Evolutionary conservation across 441 rosid species (phyloP).

Genomic region (Populus hybrid): DNA sequence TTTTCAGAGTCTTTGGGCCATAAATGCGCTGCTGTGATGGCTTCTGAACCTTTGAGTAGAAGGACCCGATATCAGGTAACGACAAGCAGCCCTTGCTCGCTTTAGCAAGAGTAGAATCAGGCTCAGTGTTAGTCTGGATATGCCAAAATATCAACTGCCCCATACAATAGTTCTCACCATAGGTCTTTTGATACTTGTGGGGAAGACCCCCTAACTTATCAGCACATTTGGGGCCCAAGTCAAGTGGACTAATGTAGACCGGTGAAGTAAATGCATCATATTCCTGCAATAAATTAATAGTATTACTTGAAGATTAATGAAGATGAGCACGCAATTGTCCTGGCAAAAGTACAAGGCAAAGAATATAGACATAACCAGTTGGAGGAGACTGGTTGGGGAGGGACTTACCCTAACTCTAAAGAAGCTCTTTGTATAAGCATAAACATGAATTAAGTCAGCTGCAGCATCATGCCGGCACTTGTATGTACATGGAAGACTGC

Average conservation of each 20-base stretch:
- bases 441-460: conserved; percentile 94
- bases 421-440: conserved; percentile 86
- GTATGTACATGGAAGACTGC: conserved; percentile 84
- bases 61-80: conserved; percentile 81
- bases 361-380: neutral
- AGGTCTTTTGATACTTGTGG: conserved; percentile 78
- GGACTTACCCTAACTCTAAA: conserved; percentile 70
- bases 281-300: conserved; percentile 40
- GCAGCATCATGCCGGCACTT: conserved; percentile 99
- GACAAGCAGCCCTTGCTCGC: conserved; percentile 90
- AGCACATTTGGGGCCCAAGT: conserved; percentile 81
- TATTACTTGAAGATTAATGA: conserved; percentile 8
- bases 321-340: neutral
- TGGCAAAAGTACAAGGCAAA: neutral
- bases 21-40: conserved; percentile 80
- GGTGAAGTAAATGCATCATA: conserved; percentile 79
- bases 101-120: conserved; percentile 72
- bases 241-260: conserved; percentile 91
- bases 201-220: conserved; percentile 67
- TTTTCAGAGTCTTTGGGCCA: conserved; percentile 71
- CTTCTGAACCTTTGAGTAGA: conserved; percentile 85
- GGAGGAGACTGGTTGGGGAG: neutral
- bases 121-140: conserved; percentile 75
- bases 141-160: conserved; percentile 99
- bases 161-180: conserved; percentile 91